phyloP scores from a whole-genome alignment of 2,329 filamentous ascomycete species.

The Aspergillus udagawae region DNA sequence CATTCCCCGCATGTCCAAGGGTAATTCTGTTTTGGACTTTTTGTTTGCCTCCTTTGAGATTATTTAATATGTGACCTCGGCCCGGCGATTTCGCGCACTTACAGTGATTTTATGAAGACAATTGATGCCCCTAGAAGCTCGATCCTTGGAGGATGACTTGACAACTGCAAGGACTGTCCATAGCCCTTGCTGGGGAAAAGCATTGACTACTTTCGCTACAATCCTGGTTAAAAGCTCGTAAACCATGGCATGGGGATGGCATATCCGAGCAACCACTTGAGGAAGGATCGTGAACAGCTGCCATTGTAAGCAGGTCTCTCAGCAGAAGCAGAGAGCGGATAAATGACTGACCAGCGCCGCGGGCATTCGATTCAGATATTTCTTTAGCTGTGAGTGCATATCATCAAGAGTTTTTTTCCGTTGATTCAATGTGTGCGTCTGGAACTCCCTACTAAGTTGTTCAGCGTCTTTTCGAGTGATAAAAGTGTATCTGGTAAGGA shows the following conservation, averaged over 20 bases:
- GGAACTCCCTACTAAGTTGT: slow-evolving; percentile 37
- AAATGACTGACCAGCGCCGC: slow-evolving; percentile 38
- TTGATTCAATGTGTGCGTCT: slow-evolving; percentile 44
- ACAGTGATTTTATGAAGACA: slow-evolving; percentile 41
- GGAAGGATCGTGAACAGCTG: slow-evolving; percentile 64
- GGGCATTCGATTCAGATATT: slow-evolving; percentile 61
- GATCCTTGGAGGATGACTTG: slow-evolving; percentile 71
- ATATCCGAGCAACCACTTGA: slow-evolving; percentile 93
- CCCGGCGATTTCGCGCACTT: slow-evolving; percentile 4
- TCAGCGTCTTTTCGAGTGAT: slow-evolving; percentile 6
- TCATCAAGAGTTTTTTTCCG: slow-evolving; percentile 63
- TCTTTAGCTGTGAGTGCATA: slow-evolving; percentile 71
- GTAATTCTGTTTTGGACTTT: slow-evolving; percentile 40
- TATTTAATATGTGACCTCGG: slow-evolving; percentile 11
- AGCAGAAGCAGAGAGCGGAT: not conserved
- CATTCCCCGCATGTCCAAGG: slow-evolving; percentile 63
- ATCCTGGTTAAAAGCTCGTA: slow-evolving; percentile 74
- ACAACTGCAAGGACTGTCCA: slow-evolving; percentile 89
- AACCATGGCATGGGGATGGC: slow-evolving; percentile 74
- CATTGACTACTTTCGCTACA: slow-evolving; percentile 77
- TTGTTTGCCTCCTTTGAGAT: slow-evolving; percentile 46
- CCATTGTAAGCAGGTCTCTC: slow-evolving; percentile 15
- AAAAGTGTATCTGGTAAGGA: not conserved
- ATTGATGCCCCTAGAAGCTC: slow-evolving; percentile 52
- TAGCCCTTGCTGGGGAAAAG: slow-evolving; percentile 85